Base-by-base conservation (phyloP, 2,329 filamentous ascomycete genomes). In the Botrytis porri region DNA sequence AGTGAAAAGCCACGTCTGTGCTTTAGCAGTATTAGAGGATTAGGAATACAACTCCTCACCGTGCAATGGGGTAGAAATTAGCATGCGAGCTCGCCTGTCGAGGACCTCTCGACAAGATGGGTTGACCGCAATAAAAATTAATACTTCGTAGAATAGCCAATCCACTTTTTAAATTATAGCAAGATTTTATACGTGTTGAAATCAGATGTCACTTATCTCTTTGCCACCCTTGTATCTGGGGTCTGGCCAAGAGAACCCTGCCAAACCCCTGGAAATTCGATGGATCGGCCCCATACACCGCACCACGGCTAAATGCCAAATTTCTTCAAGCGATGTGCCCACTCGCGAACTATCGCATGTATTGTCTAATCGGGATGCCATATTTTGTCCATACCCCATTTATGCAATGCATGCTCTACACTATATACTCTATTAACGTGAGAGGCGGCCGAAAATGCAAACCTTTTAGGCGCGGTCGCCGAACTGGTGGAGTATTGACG, bases 231-330 rank as follows among this genome's bases (percentile, higher is more conserved):
- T 45, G 35, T 67, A 39, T 67, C 20, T n/a, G 35, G 35, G 48
- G 48, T 57, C 48, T 57, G 37, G 65, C 48, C 65, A 18, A 32
- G 14, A 41, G 4, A 67, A 67, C 65, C 65, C 48, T 67, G 65
- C 48, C 14, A 14, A 18, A 41, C 29, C 65, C 65, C 65, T 67
- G 37, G 9, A 67, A 37, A 54, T 39, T 29, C 35, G n/a, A 29
- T 14, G 35, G 54, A 67, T 20, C 65, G 65, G 65, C 48, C 65
- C 65, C 48, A 57, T 67, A 67, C 41, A 14, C 48, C 48, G 65
- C 48, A 41, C 18, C n/a, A 54, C 37, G 48, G 65, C 25, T 57
- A 67, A 57, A 67, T 67, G 9, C 16, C 20, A 67, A 66, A 41
- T 57, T 57, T 67, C 65, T 67, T 41, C 48, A 67, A 41, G 35